Evolutionary conservation across 2,329 filamentous ascomycete species (phyloP).

Genomic region (Trichoderma citrinoviride): DNA sequence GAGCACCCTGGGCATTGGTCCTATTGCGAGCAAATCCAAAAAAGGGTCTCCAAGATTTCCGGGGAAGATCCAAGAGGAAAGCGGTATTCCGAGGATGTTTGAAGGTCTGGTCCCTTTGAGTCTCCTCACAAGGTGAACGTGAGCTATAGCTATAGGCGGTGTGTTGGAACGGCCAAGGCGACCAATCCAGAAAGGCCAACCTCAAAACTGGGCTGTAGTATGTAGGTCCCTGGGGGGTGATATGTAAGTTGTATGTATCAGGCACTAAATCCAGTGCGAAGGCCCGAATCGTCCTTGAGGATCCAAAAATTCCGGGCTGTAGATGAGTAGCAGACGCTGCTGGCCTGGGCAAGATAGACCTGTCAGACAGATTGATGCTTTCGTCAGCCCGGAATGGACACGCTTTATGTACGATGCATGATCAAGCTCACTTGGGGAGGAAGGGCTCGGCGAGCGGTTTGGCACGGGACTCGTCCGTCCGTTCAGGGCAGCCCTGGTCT

Average conservation of each 20-base stretch:
- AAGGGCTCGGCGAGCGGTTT: conserved; percentile 4
- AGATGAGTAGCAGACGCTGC: conserved; percentile 16
- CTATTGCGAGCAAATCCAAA: conserved; percentile 19
- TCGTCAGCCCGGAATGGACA: conserved; percentile 22
- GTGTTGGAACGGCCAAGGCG: conserved; percentile 20
- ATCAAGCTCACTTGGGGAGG: conserved; percentile 19
- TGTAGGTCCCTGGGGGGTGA: conserved; percentile 12
- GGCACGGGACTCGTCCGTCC: background rate
- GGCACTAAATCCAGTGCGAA: conserved; percentile 24
- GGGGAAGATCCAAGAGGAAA: conserved; percentile 17
- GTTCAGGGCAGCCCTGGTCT: conserved; percentile 19
- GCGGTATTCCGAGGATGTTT: conserved; percentile 12
- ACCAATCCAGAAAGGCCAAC: conserved; percentile 22
- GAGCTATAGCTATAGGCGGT: conserved; percentile 21
- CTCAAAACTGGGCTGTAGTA: conserved; percentile 10
- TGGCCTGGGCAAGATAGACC: conserved; percentile 21
- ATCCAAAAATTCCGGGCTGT: conserved; percentile 17
- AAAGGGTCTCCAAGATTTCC: conserved; percentile 8
- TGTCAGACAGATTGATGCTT: conserved; percentile 19
- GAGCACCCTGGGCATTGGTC: conserved; percentile 21
- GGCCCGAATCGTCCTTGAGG: conserved; percentile 22
- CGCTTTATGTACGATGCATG: conserved; percentile 22
- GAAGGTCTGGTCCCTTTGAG: conserved; percentile 18
- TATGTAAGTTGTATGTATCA: conserved; percentile 19
- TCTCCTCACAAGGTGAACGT: conserved; percentile 10